phyloP scores from a whole-genome alignment of 78 protist species.

The Guillardia theta region DNA sequence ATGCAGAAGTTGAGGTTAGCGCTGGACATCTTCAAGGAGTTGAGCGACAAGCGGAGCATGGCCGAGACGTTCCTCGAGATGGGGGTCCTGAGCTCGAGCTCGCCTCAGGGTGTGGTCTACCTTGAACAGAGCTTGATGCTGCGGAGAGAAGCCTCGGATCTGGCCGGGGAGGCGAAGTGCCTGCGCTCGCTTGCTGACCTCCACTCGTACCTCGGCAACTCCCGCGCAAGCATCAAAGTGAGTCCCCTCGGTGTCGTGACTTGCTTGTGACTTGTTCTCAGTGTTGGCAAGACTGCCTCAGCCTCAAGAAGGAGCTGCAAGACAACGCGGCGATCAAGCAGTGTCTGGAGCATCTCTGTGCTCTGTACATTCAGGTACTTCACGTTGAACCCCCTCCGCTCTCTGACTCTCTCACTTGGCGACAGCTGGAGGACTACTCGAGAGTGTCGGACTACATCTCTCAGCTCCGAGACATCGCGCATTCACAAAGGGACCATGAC shows the following conservation, averaged over 20 bases:
- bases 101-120: not conserved
- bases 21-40: not conserved
- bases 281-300: not conserved
- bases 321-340: not conserved
- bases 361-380: not conserved
- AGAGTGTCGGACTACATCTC: not conserved
- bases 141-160: not conserved
- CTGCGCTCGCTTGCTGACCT: not conserved
- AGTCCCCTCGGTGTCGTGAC: not conserved
- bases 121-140: not conserved
- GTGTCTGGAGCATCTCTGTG: not conserved
- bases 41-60: not conserved
- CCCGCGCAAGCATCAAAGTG: not conserved
- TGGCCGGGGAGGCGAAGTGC: not conserved
- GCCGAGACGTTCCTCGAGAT: not conserved
- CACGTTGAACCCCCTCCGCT: too few relatives aligned
- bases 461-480: constrained; percentile 4
- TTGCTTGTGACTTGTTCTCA: not conserved
- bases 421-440: not conserved
- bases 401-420: too few relatives aligned
- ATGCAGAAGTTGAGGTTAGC: not conserved
- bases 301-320: not conserved
- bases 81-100: not conserved
- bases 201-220: not conserved
- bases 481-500: not conserved